A percentile compares a stretch with the other conserved stretches of the same genome.
phyloP scores from a whole-genome alignment of 2,329 filamentous ascomycete species.

The Aureobasidium sp. region DNA sequence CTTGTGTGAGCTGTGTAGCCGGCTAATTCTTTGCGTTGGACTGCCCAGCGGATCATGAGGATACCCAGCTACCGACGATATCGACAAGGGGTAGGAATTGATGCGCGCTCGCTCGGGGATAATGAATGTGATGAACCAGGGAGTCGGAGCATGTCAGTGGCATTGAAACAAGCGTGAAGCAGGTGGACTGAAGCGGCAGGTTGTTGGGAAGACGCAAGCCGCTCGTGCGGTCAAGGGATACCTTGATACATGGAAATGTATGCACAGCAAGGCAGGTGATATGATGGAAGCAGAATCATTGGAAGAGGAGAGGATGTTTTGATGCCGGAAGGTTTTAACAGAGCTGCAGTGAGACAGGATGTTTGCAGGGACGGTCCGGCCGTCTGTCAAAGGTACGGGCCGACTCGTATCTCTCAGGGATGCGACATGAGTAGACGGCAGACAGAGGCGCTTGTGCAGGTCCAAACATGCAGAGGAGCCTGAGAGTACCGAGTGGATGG shows the following conservation, averaged over 20 bases:
- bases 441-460: conserved; percentile 6
- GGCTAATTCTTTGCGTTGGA: neutral
- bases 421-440: neutral
- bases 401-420: neutral
- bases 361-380: neutral
- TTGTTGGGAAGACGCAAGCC: neutral
- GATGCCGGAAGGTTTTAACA: neutral
- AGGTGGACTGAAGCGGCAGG: neutral
- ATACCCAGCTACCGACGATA: neutral
- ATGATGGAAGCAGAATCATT: neutral
- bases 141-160: neutral
- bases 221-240: neutral
- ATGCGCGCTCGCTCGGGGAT: neutral
- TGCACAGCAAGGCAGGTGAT: conserved; percentile 5
- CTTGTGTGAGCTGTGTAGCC: neutral
- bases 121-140: neutral
- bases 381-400: conserved; percentile 3
- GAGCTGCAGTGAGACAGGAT: neutral
- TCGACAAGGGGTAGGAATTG: neutral
- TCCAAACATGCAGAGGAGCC: neutral
- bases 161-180: neutral
- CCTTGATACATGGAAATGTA: neutral
- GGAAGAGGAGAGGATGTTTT: neutral
- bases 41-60: neutral
- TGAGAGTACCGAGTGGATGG: conserved; percentile 13